Evolutionary conservation across 1,139 yeast species (phyloP).

Genomic region (Saccharomyces hybrid): DNA sequence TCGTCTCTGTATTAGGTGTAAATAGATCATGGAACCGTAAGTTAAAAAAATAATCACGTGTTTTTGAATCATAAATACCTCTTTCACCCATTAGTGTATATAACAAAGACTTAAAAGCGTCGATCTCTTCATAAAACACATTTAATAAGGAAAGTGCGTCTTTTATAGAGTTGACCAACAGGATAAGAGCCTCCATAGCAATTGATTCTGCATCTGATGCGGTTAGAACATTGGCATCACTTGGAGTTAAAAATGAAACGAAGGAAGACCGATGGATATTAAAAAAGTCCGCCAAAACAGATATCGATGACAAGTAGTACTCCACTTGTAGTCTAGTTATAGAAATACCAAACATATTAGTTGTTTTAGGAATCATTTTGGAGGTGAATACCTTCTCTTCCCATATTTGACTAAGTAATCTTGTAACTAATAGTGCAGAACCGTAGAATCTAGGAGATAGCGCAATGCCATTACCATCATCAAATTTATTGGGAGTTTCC

Average conservation of each 20-base stretch:
- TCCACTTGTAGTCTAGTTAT: slow-evolving; percentile 54
- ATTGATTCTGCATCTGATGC: slow-evolving; percentile 88
- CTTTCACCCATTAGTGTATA: slow-evolving; percentile 56
- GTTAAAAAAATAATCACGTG: slow-evolving; percentile 36
- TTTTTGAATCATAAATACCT: slow-evolving; percentile 60
- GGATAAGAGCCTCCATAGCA: slow-evolving; percentile 72
- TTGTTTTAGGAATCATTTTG: slow-evolving; percentile 9
- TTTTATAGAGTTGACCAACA: slow-evolving; percentile 68
- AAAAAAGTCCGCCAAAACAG: slow-evolving; percentile 50
- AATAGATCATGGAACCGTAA: slow-evolving; percentile 70
- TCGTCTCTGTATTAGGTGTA: slow-evolving; percentile 56
- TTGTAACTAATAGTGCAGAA: slow-evolving; percentile 65
- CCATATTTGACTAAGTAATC: slow-evolving; percentile 79
- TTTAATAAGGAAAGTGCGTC: slow-evolving; percentile 85
- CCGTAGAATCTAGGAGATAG: slow-evolving; percentile 91
- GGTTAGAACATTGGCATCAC: slow-evolving; percentile 35
- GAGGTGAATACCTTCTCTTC: slow-evolving; percentile 55
- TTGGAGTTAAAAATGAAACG: slow-evolving; percentile 49
- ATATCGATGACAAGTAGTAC: slow-evolving; percentile 54
- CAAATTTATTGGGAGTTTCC: slow-evolving; percentile 9
- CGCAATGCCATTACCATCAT: slow-evolving; percentile 53
- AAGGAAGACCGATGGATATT: slow-evolving; percentile 51
- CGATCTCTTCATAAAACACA: slow-evolving; percentile 72
- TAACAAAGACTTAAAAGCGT: slow-evolving; percentile 55
- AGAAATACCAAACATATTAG: slow-evolving; percentile 24